Conservation (phyloP, 2,329 filamentous ascomycete genomes). For the Arthrobotrys pseudoclavata region DNA sequence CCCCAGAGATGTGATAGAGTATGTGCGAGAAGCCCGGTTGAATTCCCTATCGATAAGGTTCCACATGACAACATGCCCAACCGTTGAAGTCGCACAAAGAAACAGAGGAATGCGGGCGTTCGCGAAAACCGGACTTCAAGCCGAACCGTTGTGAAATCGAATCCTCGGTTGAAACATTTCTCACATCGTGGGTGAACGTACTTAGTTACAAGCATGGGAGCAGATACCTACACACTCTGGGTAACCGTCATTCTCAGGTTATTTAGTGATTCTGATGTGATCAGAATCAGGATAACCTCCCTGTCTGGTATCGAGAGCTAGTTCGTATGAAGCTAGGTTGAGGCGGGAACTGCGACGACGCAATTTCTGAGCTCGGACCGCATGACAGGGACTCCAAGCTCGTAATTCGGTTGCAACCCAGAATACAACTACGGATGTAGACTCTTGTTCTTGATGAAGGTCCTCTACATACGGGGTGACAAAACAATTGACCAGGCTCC, state of each 20-base stretch:
- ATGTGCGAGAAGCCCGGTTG: slow-evolving; percentile 16
- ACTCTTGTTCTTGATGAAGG: background rate
- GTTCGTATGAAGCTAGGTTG: background rate
- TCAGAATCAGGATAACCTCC: slow-evolving; percentile 6
- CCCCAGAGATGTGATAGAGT: background rate
- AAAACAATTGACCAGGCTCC: too few relatives aligned
- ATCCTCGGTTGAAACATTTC: slow-evolving; percentile 8
- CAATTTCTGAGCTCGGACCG: slow-evolving; percentile 32
- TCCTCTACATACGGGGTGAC: background rate
- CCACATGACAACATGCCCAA: background rate
- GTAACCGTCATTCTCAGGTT: background rate
- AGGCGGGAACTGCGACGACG: slow-evolving; percentile 19
- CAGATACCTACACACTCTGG: background rate
- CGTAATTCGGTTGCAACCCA: background rate
- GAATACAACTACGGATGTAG: background rate
- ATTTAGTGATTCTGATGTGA: background rate
- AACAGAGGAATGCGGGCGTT: slow-evolving; percentile 20
- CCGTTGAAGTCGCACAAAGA: slow-evolving; percentile 13
- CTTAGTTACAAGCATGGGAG: background rate
- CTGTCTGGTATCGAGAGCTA: background rate
- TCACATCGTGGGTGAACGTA: slow-evolving; percentile 18
- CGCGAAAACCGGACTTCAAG: slow-evolving; percentile 10
- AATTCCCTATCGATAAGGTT: slow-evolving; percentile 25
- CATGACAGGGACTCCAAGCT: slow-evolving; percentile 22
- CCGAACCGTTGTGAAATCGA: background rate